Evolutionary conservation across 1,284 basidiomycete species (phyloP).

Genomic region (Ceratobasidium theobromae): DNA sequence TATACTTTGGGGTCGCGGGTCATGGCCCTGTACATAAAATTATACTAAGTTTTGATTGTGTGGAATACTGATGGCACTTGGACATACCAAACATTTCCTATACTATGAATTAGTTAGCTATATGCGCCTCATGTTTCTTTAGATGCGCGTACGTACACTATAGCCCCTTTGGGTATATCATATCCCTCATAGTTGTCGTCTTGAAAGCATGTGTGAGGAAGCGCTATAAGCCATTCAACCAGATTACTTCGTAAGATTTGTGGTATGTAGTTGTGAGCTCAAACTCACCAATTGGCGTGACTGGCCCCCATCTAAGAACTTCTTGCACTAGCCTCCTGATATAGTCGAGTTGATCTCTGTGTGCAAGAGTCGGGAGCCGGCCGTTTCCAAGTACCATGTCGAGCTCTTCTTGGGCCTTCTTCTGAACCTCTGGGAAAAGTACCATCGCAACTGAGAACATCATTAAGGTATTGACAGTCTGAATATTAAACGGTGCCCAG

Average conservation of each 20-base stretch:
- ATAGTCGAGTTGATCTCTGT: constrained; percentile 45
- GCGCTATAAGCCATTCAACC: background rate
- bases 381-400: constrained; percentile 44
- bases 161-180: constrained; percentile 1
- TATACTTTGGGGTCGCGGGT: constrained; percentile 8
- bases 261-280: background rate
- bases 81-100: constrained; percentile 1
- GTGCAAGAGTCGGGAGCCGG: constrained; percentile 44
- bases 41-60: background rate
- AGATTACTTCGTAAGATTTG: background rate
- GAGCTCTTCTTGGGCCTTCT: constrained; percentile 45
- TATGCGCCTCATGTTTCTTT: background rate
- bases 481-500: background rate
- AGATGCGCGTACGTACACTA: background rate
- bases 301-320: constrained; percentile 16
- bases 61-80: background rate
- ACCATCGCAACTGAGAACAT: constrained; percentile 40
- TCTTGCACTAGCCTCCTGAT: constrained; percentile 35
- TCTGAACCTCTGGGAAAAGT: constrained; percentile 44
- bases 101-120: background rate
- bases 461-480: constrained; percentile 1
- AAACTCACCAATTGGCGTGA: constrained; percentile 5
- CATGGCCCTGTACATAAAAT: background rate
- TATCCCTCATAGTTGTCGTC: constrained; percentile 15
- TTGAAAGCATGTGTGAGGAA: constrained; percentile 10